A percentile compares a stretch with the other conserved stretches of the same genome.
Conservation (phyloP, 2,329 filamentous ascomycete species). For the Sclerotinia nivalis region DNA sequence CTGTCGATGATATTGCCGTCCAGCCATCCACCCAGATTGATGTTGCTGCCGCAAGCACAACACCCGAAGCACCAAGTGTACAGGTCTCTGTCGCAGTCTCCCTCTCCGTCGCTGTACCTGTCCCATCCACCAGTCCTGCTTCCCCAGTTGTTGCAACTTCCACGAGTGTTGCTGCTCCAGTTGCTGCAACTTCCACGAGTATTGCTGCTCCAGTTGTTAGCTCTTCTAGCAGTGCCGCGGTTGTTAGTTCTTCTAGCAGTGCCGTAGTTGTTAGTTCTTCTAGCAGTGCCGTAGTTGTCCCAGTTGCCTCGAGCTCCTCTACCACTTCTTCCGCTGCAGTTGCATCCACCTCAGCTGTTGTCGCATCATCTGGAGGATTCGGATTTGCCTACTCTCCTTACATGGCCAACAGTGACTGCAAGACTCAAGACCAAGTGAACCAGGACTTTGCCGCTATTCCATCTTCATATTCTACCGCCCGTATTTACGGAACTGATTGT, state of each 20-base stretch:
- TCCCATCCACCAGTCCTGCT: neutral
- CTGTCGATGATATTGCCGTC: neutral
- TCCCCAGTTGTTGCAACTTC: neutral
- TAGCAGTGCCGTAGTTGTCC: constrained; percentile 16
- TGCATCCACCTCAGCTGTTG: constrained; percentile 16
- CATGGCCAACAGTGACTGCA: constrained; percentile 61
- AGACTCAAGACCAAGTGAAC: constrained; percentile 61
- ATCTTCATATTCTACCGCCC: constrained; percentile 61
- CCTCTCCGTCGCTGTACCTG: neutral
- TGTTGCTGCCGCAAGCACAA: neutral
- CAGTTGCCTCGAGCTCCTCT: constrained; percentile 26
- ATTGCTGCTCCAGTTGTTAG: neutral
- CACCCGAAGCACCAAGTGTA: neutral
- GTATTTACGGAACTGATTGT: constrained; percentile 81
- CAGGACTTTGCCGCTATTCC: constrained; percentile 61
- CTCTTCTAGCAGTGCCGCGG: neutral
- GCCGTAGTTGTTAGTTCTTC: neutral
- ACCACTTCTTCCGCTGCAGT: constrained; percentile 26
- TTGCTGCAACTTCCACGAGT: neutral
- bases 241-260: neutral
- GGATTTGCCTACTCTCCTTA: constrained; percentile 63
- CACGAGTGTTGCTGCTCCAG: neutral
- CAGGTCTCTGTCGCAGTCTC: neutral
- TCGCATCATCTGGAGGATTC: constrained; percentile 35
- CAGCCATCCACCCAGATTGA: neutral